Percentiles rank a stretch among this genome's conserved stretches.
These are phyloP conservation scores for Debaryomyces nepalensis DNA, from an alignment of 1,139 yeast species.

Conservation along the genomic window DNA sequence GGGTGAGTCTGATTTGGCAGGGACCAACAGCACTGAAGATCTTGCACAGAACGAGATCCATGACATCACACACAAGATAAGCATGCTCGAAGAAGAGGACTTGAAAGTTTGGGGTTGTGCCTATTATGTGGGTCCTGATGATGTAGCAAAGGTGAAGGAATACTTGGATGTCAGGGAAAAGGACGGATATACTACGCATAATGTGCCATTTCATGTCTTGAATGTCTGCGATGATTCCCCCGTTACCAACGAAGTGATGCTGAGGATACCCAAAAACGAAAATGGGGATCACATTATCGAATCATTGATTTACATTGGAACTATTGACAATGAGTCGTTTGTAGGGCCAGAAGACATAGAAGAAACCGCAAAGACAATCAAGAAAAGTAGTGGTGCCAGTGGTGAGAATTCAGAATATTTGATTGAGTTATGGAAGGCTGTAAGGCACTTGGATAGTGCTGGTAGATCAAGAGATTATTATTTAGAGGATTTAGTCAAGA, in stretches of 20 bases:
- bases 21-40: background rate
- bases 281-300: slow-evolving; percentile 47
- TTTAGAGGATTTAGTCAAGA: slow-evolving; percentile 38
- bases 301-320: slow-evolving; percentile 84
- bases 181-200: slow-evolving; percentile 79
- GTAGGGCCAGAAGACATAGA: slow-evolving; percentile 73
- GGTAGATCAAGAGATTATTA: slow-evolving; percentile 38
- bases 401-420: slow-evolving; percentile 81
- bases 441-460: slow-evolving; percentile 50
- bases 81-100: slow-evolving; percentile 44
- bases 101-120: slow-evolving; percentile 80
- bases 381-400: slow-evolving; percentile 69
- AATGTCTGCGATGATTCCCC: slow-evolving; percentile 31
- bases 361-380: slow-evolving; percentile 65
- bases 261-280: slow-evolving; percentile 26
- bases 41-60: slow-evolving; percentile 8
- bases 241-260: slow-evolving; percentile 17
- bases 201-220: slow-evolving; percentile 64
- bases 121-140: slow-evolving; percentile 72
- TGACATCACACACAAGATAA: slow-evolving; percentile 20
- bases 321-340: slow-evolving; percentile 77
- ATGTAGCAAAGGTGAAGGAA: slow-evolving; percentile 62
- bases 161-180: slow-evolving; percentile 84
- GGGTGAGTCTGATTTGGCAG: slow-evolving; percentile 19
- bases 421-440: slow-evolving; percentile 54